Conservation (phyloP, 768 basidiomycete species). For the Phaeotremella skinneri region DNA sequence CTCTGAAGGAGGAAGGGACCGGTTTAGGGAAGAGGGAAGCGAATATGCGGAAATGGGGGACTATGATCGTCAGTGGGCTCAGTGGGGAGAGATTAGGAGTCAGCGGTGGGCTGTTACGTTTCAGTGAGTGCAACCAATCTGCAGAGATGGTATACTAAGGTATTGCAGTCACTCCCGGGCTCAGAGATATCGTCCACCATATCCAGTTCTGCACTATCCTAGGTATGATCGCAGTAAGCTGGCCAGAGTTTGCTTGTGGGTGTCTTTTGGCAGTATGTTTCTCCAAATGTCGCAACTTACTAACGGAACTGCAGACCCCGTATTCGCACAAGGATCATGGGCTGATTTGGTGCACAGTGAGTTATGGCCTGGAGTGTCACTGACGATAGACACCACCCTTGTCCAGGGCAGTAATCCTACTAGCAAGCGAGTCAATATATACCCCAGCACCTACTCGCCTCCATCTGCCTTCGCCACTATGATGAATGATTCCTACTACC, state of each 20-base stretch:
- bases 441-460: conserved; percentile 61
- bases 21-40: conserved; percentile 32
- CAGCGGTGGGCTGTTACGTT: conserved; percentile 81
- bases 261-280: conserved; percentile 22
- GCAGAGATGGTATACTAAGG: conserved; percentile 8
- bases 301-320: conserved; percentile 66
- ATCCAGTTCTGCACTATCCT: conserved; percentile 74
- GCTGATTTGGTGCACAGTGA: conserved; percentile 59
- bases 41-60: conserved; percentile 70
- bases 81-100: conserved; percentile 85
- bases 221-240: conserved; percentile 89
- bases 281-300: not conserved
- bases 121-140: conserved; percentile 61
- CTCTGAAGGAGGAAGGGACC: conserved; percentile 22
- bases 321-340: conserved; percentile 85
- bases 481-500: conserved; percentile 66
- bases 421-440: conserved; percentile 64
- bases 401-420: conserved; percentile 55
- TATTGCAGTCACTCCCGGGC: conserved; percentile 74
- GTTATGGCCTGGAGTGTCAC: conserved; percentile 21
- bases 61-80: conserved; percentile 85
- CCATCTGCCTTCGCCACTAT: conserved; percentile 72
- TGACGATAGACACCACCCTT: conserved; percentile 67
- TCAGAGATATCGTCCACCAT: conserved; percentile 88
- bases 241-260: conserved; percentile 89